These are phyloP conservation scores for Petunia axillaris DNA, from an alignment of 257 asterid genomes.

Conservation along the genomic window DNA sequence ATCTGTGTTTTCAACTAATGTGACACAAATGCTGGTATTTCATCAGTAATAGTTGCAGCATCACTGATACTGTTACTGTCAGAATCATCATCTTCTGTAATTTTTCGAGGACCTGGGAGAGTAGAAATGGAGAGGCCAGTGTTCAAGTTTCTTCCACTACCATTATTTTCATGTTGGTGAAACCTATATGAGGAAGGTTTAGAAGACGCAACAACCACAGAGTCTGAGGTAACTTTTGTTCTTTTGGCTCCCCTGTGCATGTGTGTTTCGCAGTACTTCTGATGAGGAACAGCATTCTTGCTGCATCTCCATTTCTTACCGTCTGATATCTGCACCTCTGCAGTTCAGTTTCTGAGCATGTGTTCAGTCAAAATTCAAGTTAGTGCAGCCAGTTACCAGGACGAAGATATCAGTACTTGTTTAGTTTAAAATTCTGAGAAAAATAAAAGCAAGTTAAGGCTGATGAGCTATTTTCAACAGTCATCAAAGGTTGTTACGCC, in stretches of 20 bases:
- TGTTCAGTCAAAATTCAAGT: slow-evolving; percentile 29
- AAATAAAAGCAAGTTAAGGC: neutral
- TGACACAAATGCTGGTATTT: slow-evolving; percentile 35
- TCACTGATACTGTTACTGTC: slow-evolving; percentile 55
- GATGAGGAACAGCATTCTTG: slow-evolving; percentile 42
- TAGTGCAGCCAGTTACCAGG: slow-evolving; percentile 2
- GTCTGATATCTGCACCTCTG: slow-evolving; percentile 70
- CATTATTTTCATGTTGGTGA: slow-evolving; percentile 21
- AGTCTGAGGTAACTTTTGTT: slow-evolving; percentile 29
- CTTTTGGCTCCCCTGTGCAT: slow-evolving; percentile 68
- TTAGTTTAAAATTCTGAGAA: neutral
- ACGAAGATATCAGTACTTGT: neutral
- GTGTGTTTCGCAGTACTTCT: slow-evolving; percentile 64
- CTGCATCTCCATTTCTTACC: slow-evolving; percentile 80
- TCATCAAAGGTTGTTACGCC: no score
- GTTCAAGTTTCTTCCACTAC: slow-evolving; percentile 50
- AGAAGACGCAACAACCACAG: slow-evolving; percentile 7
- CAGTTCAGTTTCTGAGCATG: slow-evolving; percentile 33
- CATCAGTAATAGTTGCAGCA: slow-evolving; percentile 60
- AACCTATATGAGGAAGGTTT: slow-evolving; percentile 4
- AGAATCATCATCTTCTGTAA: slow-evolving; percentile 24
- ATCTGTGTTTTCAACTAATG: neutral
- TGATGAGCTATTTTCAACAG: neutral
- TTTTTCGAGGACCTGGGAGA: slow-evolving; percentile 36
- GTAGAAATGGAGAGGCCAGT: slow-evolving; percentile 42